phyloP scores from a whole-genome alignment of 2,329 filamentous ascomycete genomes.

The Fusarium duplospermum region DNA sequence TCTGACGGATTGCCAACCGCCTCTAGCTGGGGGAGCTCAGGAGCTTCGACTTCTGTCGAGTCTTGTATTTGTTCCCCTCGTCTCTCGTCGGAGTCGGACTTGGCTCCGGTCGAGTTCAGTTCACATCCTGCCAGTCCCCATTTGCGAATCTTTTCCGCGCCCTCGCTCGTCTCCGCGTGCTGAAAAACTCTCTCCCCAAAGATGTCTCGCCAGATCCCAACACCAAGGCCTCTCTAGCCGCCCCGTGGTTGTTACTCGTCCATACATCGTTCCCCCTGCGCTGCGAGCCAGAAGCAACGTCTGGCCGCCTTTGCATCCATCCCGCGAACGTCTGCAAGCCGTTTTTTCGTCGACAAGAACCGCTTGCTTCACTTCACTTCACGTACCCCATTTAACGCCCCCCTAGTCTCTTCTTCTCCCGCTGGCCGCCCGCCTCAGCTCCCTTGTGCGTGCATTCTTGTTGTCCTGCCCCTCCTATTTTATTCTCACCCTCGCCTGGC shows the following conservation, averaged over 20 bases:
- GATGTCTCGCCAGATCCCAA: conserved; percentile 37
- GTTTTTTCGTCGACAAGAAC: conserved; percentile 27
- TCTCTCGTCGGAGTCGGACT: conserved; percentile 46
- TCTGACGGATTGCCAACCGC: conserved; percentile 35
- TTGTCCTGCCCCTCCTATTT: conserved; percentile 33
- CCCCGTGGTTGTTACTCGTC: conserved; percentile 29
- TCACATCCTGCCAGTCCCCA: conserved; percentile 45
- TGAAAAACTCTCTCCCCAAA: conserved; percentile 41
- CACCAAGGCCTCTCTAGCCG: conserved; percentile 37
- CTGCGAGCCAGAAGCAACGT: conserved; percentile 18
- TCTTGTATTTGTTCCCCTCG: conserved; percentile 43
- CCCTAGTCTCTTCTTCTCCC: conserved; percentile 23
- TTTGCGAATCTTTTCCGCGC: conserved; percentile 45
- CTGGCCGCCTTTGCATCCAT: conserved; percentile 15
- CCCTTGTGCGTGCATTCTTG: conserved; percentile 31
- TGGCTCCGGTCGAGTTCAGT: conserved; percentile 46
- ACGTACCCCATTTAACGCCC: conserved; percentile 24
- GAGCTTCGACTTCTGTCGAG: conserved; percentile 36
- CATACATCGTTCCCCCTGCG: conserved; percentile 13
- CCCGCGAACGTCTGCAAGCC: conserved; percentile 25
- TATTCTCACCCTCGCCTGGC: conserved; percentile 30
- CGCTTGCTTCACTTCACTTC: conserved; percentile 11
- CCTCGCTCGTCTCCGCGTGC: conserved; percentile 39
- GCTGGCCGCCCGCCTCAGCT: conserved; percentile 26
- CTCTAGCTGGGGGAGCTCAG: conserved; percentile 33